Evolutionary conservation across 257 asterid species (phyloP).

Genomic region (Mitragyna speciosa): DNA sequence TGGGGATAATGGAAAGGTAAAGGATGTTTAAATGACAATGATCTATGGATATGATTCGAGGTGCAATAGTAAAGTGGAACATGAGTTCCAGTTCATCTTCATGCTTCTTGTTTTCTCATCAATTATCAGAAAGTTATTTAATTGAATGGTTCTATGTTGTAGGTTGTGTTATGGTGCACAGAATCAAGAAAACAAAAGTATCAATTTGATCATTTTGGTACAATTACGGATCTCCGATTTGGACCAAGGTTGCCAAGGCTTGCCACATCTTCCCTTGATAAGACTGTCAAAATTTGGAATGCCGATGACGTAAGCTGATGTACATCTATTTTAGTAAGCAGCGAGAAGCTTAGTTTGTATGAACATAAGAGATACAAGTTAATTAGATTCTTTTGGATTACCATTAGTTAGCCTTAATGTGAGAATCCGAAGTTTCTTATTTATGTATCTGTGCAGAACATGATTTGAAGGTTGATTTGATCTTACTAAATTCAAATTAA

Average conservation of each 20-base stretch:
- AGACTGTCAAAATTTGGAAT: slow-evolving; percentile 41
- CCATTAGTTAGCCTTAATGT: not conserved
- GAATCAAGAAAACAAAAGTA: slow-evolving; percentile 26
- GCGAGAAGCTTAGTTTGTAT: not conserved
- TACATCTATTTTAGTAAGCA: not conserved
- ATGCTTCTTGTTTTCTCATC: not conserved
- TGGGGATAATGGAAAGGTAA: slow-evolving; percentile 29
- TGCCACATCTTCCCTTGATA: slow-evolving; percentile 37
- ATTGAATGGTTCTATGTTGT: slow-evolving; percentile 7
- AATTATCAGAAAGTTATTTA: not conserved
- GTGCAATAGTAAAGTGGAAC: not conserved
- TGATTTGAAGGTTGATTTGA: not conserved
- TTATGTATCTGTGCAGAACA: not conserved
- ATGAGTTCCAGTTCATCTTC: not conserved
- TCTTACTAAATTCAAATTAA: not conserved
- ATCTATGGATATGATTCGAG: not conserved
- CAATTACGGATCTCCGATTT: slow-evolving; percentile 36
- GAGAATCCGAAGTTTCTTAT: not conserved
- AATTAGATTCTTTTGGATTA: not conserved
- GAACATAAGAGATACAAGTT: too few relatives aligned
- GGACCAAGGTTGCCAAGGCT: slow-evolving; percentile 31
- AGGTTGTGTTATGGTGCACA: slow-evolving; percentile 36
- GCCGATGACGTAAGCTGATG: slow-evolving; percentile 27
- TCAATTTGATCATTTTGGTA: slow-evolving; percentile 27
- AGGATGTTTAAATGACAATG: not conserved